phyloP scores from a whole-genome alignment of 2,329 filamentous ascomycete genomes.

The Cladophialophora exuberans region DNA sequence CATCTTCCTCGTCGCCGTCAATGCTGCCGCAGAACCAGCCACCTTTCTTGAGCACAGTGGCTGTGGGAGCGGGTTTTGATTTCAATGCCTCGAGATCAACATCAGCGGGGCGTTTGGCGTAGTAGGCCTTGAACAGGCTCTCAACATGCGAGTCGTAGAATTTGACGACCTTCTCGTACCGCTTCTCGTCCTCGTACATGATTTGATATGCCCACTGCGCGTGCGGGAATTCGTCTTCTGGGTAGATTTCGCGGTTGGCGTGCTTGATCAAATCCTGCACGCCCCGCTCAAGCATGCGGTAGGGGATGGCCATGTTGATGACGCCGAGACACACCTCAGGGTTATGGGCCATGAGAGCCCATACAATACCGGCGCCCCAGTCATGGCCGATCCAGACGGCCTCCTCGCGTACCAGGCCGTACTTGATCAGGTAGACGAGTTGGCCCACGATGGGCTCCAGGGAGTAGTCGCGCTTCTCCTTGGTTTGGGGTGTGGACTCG shows the following conservation, averaged over 20 bases:
- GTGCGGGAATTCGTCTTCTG: conserved; percentile 43
- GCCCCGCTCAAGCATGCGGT: conserved; percentile 47
- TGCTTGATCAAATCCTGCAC: conserved; percentile 40
- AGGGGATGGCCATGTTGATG: conserved; percentile 44
- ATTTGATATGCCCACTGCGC: conserved; percentile 25
- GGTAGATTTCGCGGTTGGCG: conserved; percentile 51
- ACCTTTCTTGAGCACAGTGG: conserved; percentile 34
- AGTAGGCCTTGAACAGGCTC: conserved; percentile 11
- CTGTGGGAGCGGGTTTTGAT: conserved; percentile 14
- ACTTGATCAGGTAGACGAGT: conserved; percentile 16
- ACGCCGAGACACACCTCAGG: conserved; percentile 24
- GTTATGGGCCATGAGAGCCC: conserved; percentile 23
- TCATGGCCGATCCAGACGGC: conserved; percentile 34
- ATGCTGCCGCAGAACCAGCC: conserved; percentile 22
- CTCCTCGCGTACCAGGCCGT: conserved; percentile 21
- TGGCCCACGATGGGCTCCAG: conserved; percentile 15
- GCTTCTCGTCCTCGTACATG: conserved; percentile 16
- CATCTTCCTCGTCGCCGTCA: background rate
- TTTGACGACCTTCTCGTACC: conserved; percentile 11
- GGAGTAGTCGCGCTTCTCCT: conserved; percentile 15
- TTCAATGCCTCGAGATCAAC: background rate
- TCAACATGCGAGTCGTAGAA: conserved; percentile 17
- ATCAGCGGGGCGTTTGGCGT: background rate
- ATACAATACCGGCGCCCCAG: conserved; percentile 30
- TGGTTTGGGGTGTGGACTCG: conserved; percentile 5